Base-by-base conservation (phyloP, 768 basidiomycete species). In the Russula ochroleuca region DNA sequence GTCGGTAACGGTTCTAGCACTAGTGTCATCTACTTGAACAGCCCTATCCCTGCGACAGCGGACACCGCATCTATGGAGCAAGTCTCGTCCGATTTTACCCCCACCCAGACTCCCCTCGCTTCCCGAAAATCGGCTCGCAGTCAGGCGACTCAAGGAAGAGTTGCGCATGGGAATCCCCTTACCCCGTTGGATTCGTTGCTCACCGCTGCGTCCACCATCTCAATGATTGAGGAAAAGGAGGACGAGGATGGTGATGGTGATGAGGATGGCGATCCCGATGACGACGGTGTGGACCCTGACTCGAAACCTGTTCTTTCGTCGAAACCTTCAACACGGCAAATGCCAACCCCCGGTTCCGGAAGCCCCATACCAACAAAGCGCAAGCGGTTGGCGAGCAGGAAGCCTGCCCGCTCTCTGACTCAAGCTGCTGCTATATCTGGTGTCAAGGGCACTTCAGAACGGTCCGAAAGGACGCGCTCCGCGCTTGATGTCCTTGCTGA, bases 401-500 rank as follows among this genome's bases (percentile, higher is more conserved):
- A 49, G 35, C 48, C 10, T 37, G 11, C 53, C 13, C 64, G 64
- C 40, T 61, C 64, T 43, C 59, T 65, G 23, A 23, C 51, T 8
- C 48, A 21, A 17, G 33, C 54, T 45, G 19, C 45, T n/a, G n/a
- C 48, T 13, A 53, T 28, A 35, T n/a, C 49, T 6, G 50, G 57
- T 21, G 40, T 21, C 47, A 60, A 61, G 35, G 51, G 33, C 25
- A 23, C 60, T 43, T 43, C 64, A 7, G 64, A 35, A 47, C 45
- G 54, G 37, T 31, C 40, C 10, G 61, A 49, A 53, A 57, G 67
- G 35, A 57, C 50, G 33, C 59, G 63, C 13, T 63, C 64, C 25
- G 88, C 85, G 8, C 74, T 90, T 69, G 87, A 90, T 68, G 86
- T 90, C 9, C 75, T 90, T 38, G 88, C 88, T 1, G 87, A 88